phyloP scores from a whole-genome alignment of 331 rosid species.

The Ulmus americana region DNA sequence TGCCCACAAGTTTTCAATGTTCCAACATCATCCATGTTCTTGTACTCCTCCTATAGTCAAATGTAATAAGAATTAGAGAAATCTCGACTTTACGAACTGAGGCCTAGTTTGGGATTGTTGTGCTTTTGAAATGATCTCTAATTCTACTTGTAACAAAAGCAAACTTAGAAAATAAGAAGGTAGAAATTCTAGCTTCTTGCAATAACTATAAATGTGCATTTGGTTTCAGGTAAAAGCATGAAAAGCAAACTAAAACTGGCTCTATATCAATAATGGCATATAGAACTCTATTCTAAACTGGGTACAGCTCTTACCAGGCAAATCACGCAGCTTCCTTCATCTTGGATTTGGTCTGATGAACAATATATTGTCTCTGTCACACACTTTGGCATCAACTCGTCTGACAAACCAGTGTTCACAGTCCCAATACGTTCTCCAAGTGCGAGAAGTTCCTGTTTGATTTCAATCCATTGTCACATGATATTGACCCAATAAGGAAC shows the following conservation, averaged over 20 bases:
- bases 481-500: neutral
- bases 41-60: constrained; percentile 68
- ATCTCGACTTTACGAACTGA: no score
- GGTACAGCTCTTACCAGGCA: constrained; percentile 51
- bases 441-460: constrained; percentile 66
- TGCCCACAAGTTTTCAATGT: constrained; percentile 60
- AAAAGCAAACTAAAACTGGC: no score
- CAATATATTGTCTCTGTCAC: constrained; percentile 67
- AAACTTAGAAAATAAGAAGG: neutral
- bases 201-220: no score
- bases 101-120: no score
- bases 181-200: neutral
- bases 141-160: neutral
- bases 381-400: constrained; percentile 52
- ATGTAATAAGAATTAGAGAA: neutral
- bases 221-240: no score
- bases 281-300: neutral
- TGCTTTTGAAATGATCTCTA: no score
- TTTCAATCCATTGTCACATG: constrained; percentile 13
- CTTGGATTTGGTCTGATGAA: constrained; percentile 60
- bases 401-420: constrained; percentile 74
- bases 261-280: neutral
- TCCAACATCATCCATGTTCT: constrained; percentile 76
- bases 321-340: constrained; percentile 62
- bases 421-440: constrained; percentile 78